Evolutionary conservation across 306 rosid genomes (phyloP), one percentile per base, ranked within the genome.

Genomic region (Trichosanthes cucumerina): DNA sequence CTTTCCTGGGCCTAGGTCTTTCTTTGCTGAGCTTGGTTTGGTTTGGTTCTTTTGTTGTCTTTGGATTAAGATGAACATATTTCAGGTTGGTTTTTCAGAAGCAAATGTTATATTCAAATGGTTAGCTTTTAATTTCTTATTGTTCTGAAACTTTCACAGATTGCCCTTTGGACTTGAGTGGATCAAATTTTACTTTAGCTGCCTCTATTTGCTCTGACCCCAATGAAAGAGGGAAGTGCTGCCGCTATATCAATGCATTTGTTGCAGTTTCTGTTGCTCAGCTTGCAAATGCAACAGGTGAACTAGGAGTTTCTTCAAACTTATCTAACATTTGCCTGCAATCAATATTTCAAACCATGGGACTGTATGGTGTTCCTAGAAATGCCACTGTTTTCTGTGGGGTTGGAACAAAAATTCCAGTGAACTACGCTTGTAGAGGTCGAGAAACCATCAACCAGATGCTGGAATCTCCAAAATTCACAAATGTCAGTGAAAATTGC

Each of bases 241-340:
- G 99, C 87, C 99, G 99, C 83, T 90, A 88, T 81, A 88, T 95
- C 65, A 95, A 95, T 84, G 96, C 98, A 78, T 84, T 89, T 19
- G 69, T 90, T 83, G 97, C 99, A 41, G 82, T 95, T 80, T 91
- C 97, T 64, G 82, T 95, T 80, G 91, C 96, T 62, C 92, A 83
- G 78, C 87, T 86, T 80, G 97, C 97, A 81, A 95, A 91, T 86
- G 84, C 80, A 71, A 90, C 99, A 41, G 82, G 93, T 79, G 84
- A 83, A 82, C 87, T 95, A 14, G 99, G 99, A 64, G 97, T 92
- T 77, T 79, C 90, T 81, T 84, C 89, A 66, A 80, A 87, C 83
- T 81, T 80, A 36, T 81, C 99, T 75, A 87, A 85, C 43, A 79
- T 76, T 76, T 95, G 99, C 83, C 93, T 91, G 56, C 88, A 85